These are phyloP conservation scores for Peniophora sp. DNA, from an alignment of 1,284 basidiomycete genomes.

Conservation along the genomic window DNA sequence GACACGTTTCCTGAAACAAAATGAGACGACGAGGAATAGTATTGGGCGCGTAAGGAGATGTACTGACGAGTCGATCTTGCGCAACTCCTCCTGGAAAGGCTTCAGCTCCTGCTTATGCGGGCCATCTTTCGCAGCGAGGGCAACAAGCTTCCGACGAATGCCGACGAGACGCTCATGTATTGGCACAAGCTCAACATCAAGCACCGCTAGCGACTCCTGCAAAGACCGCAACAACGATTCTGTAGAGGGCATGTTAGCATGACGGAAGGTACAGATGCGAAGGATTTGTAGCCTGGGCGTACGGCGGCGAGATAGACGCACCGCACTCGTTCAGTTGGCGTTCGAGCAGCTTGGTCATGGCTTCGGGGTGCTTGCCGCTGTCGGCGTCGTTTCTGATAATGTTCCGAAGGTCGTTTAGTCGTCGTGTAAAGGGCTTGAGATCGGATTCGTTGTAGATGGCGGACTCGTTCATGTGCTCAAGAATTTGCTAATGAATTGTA, in stretches of 20 bases:
- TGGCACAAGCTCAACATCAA: slow-evolving; percentile 83
- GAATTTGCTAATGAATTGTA: slow-evolving; percentile 66
- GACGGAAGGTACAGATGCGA: background rate
- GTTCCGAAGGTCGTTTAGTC: slow-evolving; percentile 70
- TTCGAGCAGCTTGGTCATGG: slow-evolving; percentile 86
- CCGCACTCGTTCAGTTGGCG: slow-evolving; percentile 90
- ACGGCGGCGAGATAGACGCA: slow-evolving; percentile 32
- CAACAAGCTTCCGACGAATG: slow-evolving; percentile 83
- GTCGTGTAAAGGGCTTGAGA: slow-evolving; percentile 76
- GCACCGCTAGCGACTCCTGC: slow-evolving; percentile 76
- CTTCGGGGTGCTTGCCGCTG: slow-evolving; percentile 76
- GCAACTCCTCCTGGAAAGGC: slow-evolving; percentile 85
- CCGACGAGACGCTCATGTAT: slow-evolving; percentile 86
- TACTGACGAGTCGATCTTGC: slow-evolving; percentile 88
- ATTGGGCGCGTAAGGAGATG: slow-evolving; percentile 12
- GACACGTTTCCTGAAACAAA: slow-evolving; percentile 69
- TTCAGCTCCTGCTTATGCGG: slow-evolving; percentile 85
- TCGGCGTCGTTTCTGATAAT: slow-evolving; percentile 82
- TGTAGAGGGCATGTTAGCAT: slow-evolving; percentile 22
- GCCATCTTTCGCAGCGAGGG: slow-evolving; percentile 82
- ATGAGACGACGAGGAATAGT: too few relatives aligned
- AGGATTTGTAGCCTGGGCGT: background rate
- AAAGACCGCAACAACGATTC: slow-evolving; percentile 73
- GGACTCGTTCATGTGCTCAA: slow-evolving; percentile 90
- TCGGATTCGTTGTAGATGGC: slow-evolving; percentile 89